Evolutionary conservation across 108 stramenopile species (phyloP).

Genomic region (Conticribra weissflogii): DNA sequence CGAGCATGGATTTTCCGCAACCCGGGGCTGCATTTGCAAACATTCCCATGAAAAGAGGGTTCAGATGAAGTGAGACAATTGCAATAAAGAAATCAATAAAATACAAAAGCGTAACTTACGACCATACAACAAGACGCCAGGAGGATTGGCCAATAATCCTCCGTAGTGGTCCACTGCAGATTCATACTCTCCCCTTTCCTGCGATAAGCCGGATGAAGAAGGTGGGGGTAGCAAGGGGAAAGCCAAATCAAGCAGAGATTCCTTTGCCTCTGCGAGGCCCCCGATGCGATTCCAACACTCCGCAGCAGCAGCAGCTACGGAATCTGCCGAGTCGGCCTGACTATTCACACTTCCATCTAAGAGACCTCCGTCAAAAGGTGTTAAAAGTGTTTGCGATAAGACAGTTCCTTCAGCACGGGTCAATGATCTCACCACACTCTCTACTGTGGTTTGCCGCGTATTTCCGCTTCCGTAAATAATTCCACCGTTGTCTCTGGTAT

Average conservation of each 20-base stretch:
- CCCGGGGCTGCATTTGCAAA: no score
- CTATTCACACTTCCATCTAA: constrained; percentile 1
- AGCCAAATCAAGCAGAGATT: constrained; percentile 45
- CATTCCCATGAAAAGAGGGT: no score
- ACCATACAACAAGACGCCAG: constrained; percentile 78
- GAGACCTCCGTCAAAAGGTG: constrained; percentile 28
- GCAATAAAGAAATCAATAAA: no score
- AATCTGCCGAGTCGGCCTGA: constrained; percentile 13
- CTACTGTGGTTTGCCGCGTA: constrained; percentile 23
- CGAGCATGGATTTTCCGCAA: constrained; percentile 89
- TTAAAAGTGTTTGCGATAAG: constrained; percentile 35
- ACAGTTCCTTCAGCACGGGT: constrained; percentile 45
- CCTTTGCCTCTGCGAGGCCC: constrained; percentile 45
- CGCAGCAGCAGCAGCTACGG: constrained; percentile 5
- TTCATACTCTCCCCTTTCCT: neutral
- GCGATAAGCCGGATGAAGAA: constrained; percentile 1
- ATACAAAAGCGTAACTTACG: no score
- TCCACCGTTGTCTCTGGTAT: neutral
- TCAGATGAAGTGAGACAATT: no score
- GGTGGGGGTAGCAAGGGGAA: constrained; percentile 39
- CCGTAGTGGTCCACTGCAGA: constrained; percentile 28
- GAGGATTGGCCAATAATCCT: constrained; percentile 47
- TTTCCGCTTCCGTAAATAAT: neutral
- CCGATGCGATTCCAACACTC: constrained; percentile 51
- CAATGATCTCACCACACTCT: constrained; percentile 36